Evolutionary conservation across 164 flowering plant genomes (phyloP), one percentile per base, ranked within the genome.

Genomic region (Sextonia rubra): DNA sequence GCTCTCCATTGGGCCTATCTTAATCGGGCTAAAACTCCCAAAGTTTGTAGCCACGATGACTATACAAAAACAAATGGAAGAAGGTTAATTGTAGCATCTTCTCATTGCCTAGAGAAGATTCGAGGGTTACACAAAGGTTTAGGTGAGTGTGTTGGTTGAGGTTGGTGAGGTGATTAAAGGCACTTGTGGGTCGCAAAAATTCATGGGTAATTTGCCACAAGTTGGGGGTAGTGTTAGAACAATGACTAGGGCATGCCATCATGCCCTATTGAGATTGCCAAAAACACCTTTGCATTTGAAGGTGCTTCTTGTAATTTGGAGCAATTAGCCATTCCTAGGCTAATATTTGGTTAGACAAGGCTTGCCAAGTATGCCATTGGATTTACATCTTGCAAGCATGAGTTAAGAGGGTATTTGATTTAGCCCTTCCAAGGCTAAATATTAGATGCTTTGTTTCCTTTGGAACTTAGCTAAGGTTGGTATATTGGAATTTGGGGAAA

Each of bases 81-180:
- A 24, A 26, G 18, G 15, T 52, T 56, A 32, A 20, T 61, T 26
- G 62, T 18, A 26, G 56, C 20, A 27, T 8, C 71, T 75, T 64
- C 77, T 73, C 73, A 63, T 75, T 64, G 29, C 77, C 64, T 65
- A 70, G 69, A 69, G 74, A 64, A 60, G 68, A 63, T 18, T 30
- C 14, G 58, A 3, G 58, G 60, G 70, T 66, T 44, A 60, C 56
- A 74, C 15, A 15, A 67, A 61, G 25, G 15, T 66, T 37, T n/a
- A 37, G 55, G 52, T 44, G 52, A n/a, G 44, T 20, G 44, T 20
- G 48, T 30, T 63, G 5, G 71, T 29, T 63, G 70, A 65, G 23
- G 75, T 48, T 18, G 22, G 18, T 24, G 49, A 60, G 22, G 23
- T 26, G 25, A 44, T 61, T 37, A n/a, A 60, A 63, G 18, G 48